A percentile compares a stretch with the other conserved stretches of the same genome.
phyloP scores from a whole-genome alignment of 805 yeast genomes.

The Monosporozyma servazzii region DNA sequence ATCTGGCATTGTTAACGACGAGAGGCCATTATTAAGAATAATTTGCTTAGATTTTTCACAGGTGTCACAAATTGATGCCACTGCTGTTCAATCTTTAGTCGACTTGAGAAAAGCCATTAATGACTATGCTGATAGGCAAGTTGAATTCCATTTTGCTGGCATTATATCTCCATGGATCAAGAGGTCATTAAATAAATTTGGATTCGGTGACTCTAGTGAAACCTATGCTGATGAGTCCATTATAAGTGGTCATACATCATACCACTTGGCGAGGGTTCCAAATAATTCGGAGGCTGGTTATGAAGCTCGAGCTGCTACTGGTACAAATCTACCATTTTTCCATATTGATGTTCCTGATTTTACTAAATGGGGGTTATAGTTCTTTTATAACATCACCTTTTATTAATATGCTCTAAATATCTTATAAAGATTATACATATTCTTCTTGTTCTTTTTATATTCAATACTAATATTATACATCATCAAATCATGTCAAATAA shows the following conservation, averaged over 20 bases:
- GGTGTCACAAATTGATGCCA: slow-evolving; percentile 67
- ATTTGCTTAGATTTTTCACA: slow-evolving; percentile 75
- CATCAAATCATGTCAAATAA: neutral
- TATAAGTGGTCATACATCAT: slow-evolving; percentile 27
- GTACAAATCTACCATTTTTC: slow-evolving; percentile 29
- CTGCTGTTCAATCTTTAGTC: slow-evolving; percentile 67
- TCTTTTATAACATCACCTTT: neutral
- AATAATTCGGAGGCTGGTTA: slow-evolving; percentile 11
- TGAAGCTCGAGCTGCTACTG: slow-evolving; percentile 21
- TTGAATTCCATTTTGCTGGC: slow-evolving; percentile 85
- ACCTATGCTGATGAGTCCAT: slow-evolving; percentile 29
- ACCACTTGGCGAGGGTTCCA: slow-evolving; percentile 22
- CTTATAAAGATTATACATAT: neutral
- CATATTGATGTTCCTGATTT: slow-evolving; percentile 31
- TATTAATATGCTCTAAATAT: neutral
- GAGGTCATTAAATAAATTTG: slow-evolving; percentile 62
- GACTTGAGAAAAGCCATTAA: slow-evolving; percentile 68
- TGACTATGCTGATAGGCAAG: slow-evolving; percentile 68
- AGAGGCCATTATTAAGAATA: slow-evolving; percentile 59
- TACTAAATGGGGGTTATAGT: slow-evolving; percentile 23
- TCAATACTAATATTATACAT: neutral
- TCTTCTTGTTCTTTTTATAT: neutral
- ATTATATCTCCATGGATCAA: slow-evolving; percentile 81
- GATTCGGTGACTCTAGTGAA: slow-evolving; percentile 57
- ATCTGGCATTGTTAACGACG: slow-evolving; percentile 27